Evolutionary conservation across 495 filamentous ascomycete species (phyloP).

Genomic region (Penicillium roqueforti): DNA sequence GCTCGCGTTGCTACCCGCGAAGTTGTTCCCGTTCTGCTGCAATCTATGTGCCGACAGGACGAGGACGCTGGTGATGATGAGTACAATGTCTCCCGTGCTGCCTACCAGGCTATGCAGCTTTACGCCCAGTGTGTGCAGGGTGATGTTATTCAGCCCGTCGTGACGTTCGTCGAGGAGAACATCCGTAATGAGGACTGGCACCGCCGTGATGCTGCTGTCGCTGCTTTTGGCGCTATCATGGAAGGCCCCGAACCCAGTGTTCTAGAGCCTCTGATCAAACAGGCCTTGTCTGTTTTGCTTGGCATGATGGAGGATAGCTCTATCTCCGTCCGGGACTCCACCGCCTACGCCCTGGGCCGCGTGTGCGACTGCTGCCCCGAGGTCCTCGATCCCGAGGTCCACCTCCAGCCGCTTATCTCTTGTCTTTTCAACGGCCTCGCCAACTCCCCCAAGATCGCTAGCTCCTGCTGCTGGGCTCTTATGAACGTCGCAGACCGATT

Average conservation of each 20-base stretch:
- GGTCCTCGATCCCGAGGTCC: constrained; percentile 75
- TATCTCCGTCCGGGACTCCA: constrained; percentile 92
- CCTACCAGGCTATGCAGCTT: constrained; percentile 94
- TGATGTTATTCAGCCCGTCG: constrained; percentile 74
- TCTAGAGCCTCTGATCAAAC: constrained; percentile 88
- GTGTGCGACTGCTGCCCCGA: constrained; percentile 89
- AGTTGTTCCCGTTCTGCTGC: constrained; percentile 85
- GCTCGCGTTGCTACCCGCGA: constrained; percentile 82
- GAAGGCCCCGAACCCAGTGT: constrained; percentile 89
- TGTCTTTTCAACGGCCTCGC: constrained; percentile 88
- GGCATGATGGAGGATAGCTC: constrained; percentile 93
- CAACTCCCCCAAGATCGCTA: constrained; percentile 93
- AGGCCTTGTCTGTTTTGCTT: constrained; percentile 84
- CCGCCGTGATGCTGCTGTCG: constrained; percentile 87
- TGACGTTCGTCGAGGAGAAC: constrained; percentile 86
- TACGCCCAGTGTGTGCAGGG: constrained; percentile 86
- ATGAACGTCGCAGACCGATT: constrained; percentile 98
- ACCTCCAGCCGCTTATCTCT: constrained; percentile 76
- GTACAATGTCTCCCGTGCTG: constrained; percentile 91
- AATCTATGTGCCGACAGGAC: constrained; percentile 90
- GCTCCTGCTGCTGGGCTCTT: constrained; percentile 96
- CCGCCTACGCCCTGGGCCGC: constrained; percentile 90
- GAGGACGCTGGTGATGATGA: constrained; percentile 96
- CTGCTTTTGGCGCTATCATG: constrained; percentile 99
- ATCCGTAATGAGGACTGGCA: constrained; percentile 90